Evolutionary conservation across 306 rosid genomes (phyloP).

Genomic region (Morella rubra): DNA sequence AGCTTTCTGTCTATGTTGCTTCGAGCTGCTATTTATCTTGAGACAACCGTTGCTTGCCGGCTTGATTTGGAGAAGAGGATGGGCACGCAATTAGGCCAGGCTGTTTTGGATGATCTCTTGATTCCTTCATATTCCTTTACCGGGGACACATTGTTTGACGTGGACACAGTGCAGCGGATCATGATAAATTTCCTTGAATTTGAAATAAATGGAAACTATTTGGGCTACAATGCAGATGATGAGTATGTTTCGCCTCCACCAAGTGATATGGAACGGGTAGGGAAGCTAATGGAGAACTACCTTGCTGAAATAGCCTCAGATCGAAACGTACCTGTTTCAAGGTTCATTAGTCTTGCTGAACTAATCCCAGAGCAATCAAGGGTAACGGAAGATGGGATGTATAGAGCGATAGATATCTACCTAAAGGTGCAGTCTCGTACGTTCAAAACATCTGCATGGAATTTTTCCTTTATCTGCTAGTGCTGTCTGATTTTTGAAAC

Average conservation of each 20-base stretch:
- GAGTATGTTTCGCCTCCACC: conserved; percentile 55
- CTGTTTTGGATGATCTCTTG: conserved; percentile 85
- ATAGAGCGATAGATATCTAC: conserved; percentile 88
- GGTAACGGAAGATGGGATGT: conserved; percentile 86
- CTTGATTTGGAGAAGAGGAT: conserved; percentile 91
- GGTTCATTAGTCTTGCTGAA: conserved; percentile 68
- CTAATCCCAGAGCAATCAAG: conserved; percentile 82
- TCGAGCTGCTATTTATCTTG: conserved; percentile 69
- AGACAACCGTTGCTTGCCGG: conserved; percentile 94
- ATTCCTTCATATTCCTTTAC: conserved; percentile 81
- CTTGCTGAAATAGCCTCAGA: conserved; percentile 87
- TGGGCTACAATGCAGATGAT: conserved; percentile 37
- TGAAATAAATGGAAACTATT: conserved; percentile 39
- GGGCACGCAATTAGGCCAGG: conserved; percentile 71
- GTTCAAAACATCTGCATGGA: background rate
- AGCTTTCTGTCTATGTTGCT: conserved; percentile 95
- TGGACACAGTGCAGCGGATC: conserved; percentile 78
- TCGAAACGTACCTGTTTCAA: conserved; percentile 61
- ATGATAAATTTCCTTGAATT: conserved; percentile 61
- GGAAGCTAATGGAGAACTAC: conserved; percentile 79
- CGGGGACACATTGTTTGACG: conserved; percentile 83
- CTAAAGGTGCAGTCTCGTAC: conserved; percentile 58
- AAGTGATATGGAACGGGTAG: conserved; percentile 61
- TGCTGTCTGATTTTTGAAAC: conserved; percentile 1
- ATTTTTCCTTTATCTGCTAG: background rate